Conservation (phyloP, 495 filamentous ascomycete genomes). For the Stereocaulon alpinum region DNA sequence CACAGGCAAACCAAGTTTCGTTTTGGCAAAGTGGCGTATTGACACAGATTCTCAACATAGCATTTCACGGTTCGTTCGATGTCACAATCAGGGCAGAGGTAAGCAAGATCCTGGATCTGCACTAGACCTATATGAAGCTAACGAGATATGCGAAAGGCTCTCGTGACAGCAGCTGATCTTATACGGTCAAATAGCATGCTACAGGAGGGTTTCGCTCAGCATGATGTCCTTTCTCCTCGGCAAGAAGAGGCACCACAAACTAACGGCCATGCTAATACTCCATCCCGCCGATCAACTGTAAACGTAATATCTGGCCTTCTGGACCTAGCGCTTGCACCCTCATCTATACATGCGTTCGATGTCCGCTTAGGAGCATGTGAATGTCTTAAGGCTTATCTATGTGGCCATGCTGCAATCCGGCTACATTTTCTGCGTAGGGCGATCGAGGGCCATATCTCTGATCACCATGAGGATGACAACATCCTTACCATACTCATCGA, state of each 20-base stretch:
- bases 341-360: conserved; percentile 58
- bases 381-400: conserved; percentile 88
- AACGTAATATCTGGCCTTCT: conserved; percentile 94
- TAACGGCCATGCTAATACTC: conserved; percentile 39
- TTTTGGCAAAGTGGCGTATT: conserved; percentile 79
- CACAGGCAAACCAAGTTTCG: conserved; percentile 70
- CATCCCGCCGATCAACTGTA: conserved; percentile 42
- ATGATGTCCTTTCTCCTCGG: conserved; percentile 54
- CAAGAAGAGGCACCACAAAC: conserved; percentile 34
- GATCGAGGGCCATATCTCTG: conserved; percentile 73
- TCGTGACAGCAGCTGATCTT: conserved; percentile 77
- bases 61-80: conserved; percentile 67
- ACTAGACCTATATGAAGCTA: conserved; percentile 1
- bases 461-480: conserved; percentile 80
- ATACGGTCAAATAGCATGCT: conserved; percentile 70
- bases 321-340: conserved; percentile 65
- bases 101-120: conserved; percentile 23
- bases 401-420: conserved; percentile 64
- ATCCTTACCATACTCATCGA: conserved; percentile 69
- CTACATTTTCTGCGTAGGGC: conserved; percentile 78
- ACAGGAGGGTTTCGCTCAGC: conserved; percentile 81
- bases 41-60: conserved; percentile 69
- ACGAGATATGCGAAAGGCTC: conserved; percentile 42
- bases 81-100: conserved; percentile 75
- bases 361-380: conserved; percentile 75